These are phyloP conservation scores for Dimocarpus longan DNA, from an alignment of 345 rosid genomes.

Conservation along the genomic window DNA sequence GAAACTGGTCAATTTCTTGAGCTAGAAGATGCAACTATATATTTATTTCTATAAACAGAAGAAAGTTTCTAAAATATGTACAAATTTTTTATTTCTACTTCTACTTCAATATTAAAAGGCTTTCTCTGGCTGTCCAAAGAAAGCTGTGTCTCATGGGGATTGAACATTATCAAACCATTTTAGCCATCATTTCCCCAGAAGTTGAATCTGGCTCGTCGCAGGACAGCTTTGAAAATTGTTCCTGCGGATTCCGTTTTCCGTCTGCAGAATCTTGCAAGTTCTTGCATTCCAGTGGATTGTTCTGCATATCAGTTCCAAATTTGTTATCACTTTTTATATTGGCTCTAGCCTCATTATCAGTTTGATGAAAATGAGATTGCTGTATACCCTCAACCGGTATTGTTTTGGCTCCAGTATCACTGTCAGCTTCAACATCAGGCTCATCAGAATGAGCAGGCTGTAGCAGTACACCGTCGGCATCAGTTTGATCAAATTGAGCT, in stretches of 20 bases:
- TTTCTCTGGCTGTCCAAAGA: slow-evolving; percentile 38
- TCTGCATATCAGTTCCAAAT: slow-evolving; percentile 17
- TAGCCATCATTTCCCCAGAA: slow-evolving; percentile 14
- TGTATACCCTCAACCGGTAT: slow-evolving; percentile 4
- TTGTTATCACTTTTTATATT: slow-evolving; percentile 18
- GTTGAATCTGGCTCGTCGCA: slow-evolving; percentile 16
- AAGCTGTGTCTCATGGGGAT: slow-evolving; percentile 34
- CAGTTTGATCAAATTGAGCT: neutral
- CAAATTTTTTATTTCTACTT: slow-evolving; percentile 26
- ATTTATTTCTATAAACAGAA: neutral
- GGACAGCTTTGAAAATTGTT: slow-evolving; percentile 46
- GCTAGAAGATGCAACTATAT: neutral
- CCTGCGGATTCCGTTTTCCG: slow-evolving; percentile 34
- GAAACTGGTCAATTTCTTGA: slow-evolving; percentile 18
- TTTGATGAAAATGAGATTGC: slow-evolving; percentile 11
- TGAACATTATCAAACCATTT: slow-evolving; percentile 26
- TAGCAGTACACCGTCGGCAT: neutral
- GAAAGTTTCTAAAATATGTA: slow-evolving; percentile 20
- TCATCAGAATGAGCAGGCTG: neutral
- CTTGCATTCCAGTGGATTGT: neutral
- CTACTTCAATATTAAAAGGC: slow-evolving; percentile 23
- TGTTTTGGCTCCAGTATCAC: slow-evolving; percentile 5
- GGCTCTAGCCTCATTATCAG: slow-evolving; percentile 2
- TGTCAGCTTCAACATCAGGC: neutral
- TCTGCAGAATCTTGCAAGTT: slow-evolving; percentile 12